Percentiles rank a stretch among this genome's conserved stretches.
phyloP scores from a whole-genome alignment of 441 rosid genomes.

The Corymbia calophylla region DNA sequence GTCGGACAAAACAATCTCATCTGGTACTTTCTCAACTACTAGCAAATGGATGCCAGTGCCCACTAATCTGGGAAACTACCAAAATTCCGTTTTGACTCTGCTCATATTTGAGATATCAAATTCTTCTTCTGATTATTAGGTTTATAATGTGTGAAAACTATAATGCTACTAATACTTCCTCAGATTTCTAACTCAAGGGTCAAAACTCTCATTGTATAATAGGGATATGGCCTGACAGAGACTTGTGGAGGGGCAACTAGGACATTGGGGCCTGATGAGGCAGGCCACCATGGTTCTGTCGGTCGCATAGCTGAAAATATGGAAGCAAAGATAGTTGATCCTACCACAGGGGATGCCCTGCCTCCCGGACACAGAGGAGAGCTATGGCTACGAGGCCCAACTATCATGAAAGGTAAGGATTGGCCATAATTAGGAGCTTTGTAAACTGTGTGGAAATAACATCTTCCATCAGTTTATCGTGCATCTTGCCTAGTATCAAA shows the following conservation, averaged over 20 bases:
- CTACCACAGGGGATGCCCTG: conserved; percentile 55
- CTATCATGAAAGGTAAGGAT: conserved; percentile 66
- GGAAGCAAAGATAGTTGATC: conserved; percentile 85
- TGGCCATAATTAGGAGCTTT: background rate
- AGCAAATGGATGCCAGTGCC: background rate
- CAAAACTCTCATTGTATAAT: background rate
- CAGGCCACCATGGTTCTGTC: conserved; percentile 39
- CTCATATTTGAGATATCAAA: background rate
- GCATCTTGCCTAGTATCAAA: background rate
- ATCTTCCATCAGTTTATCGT: background rate
- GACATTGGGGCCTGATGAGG: conserved; percentile 40
- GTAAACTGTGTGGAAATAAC: background rate
- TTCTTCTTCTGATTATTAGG: background rate
- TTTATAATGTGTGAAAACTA: background rate
- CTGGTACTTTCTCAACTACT: background rate
- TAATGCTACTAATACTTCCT: background rate
- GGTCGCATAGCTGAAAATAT: conserved; percentile 59
- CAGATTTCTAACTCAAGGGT: background rate
- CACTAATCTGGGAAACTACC: background rate
- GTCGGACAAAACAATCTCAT: background rate
- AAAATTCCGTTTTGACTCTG: background rate
- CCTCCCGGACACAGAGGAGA: conserved; percentile 79
- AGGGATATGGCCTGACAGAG: conserved; percentile 95
- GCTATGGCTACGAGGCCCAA: conserved; percentile 80
- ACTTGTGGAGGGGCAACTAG: conserved; percentile 43